Percentiles rank a stretch among this genome's conserved stretches.
These are phyloP conservation scores for Trametes sp. DNA, from an alignment of 1,284 basidiomycete genomes.

Conservation along the genomic window DNA sequence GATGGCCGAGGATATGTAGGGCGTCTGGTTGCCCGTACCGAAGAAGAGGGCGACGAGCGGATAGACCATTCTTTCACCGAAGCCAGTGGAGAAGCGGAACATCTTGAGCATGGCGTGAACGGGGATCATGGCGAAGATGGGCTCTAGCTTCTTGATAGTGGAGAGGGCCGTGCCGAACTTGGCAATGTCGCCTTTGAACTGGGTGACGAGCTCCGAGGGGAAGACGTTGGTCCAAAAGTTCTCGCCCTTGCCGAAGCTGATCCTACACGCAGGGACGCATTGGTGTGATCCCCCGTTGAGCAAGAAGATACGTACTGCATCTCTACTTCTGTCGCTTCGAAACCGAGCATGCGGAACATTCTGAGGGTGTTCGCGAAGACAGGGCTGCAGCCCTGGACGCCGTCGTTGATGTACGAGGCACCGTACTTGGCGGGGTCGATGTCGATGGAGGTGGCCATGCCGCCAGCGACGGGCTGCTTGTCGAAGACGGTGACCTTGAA, in stretches of 20 bases:
- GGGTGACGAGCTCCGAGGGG: slow-evolving; percentile 60
- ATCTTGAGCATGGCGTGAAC: slow-evolving; percentile 65
- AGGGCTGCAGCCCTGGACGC: slow-evolving; percentile 63
- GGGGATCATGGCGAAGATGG: slow-evolving; percentile 64
- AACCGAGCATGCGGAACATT: slow-evolving; percentile 63
- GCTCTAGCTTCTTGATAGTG: slow-evolving; percentile 60
- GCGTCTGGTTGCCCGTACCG: slow-evolving; percentile 69
- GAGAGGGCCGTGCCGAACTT: slow-evolving; percentile 65
- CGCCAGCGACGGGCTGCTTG: slow-evolving; percentile 58
- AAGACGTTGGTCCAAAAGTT: slow-evolving; percentile 75
- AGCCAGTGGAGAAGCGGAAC: slow-evolving; percentile 64
- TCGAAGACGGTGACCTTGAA: slow-evolving; percentile 66
- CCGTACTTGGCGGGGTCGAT: slow-evolving; percentile 58
- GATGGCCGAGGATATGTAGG: slow-evolving; percentile 63
- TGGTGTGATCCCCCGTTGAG: not conserved
- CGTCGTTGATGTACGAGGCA: slow-evolving; percentile 65
- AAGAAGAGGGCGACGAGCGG: slow-evolving; percentile 66
- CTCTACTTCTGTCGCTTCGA: slow-evolving; percentile 58
- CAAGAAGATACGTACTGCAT: slow-evolving; percentile 51
- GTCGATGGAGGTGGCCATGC: slow-evolving; percentile 66
- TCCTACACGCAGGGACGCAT: slow-evolving; percentile 35
- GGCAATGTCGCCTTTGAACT: slow-evolving; percentile 60
- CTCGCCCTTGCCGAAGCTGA: slow-evolving; percentile 68
- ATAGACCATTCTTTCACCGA: slow-evolving; percentile 64
- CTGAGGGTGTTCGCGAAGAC: slow-evolving; percentile 66